Conservation (phyloP, 345 rosid species). For the Clausena lansium region DNA sequence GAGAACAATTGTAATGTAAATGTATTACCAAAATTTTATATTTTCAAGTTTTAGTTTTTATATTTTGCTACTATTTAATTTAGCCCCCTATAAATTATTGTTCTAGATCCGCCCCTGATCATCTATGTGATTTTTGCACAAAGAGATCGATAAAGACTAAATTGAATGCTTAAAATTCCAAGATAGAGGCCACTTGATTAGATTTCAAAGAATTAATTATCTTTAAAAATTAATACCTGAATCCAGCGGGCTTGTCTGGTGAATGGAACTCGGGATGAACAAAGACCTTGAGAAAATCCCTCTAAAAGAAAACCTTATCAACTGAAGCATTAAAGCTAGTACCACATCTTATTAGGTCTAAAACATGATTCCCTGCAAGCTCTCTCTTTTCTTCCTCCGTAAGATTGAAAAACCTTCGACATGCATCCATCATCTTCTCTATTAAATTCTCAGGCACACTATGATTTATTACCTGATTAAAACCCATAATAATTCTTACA, state of each 20-base stretch:
- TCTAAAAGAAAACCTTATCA: conserved; percentile 45
- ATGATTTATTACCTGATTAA: conserved; percentile 46
- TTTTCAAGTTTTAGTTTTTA: too few relatives aligned
- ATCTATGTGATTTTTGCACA: too few relatives aligned
- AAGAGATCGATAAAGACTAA: too few relatives aligned
- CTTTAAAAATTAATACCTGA: conserved; percentile 29
- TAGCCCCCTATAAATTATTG: too few relatives aligned
- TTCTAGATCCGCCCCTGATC: too few relatives aligned
- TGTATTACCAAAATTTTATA: too few relatives aligned
- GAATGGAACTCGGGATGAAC: conserved; percentile 45
- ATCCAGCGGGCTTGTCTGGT: conserved; percentile 36
- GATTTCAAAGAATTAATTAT: too few relatives aligned
- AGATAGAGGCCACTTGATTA: too few relatives aligned
- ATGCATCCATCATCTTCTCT: conserved; percentile 29
- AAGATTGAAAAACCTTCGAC: conserved; percentile 40
- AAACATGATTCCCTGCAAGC: conserved; percentile 38
- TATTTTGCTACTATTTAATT: too few relatives aligned
- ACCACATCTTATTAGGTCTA: conserved; percentile 54
- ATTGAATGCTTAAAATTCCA: too few relatives aligned
- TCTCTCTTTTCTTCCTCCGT: conserved; percentile 49
- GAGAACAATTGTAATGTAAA: too few relatives aligned
- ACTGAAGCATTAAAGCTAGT: conserved; percentile 50
- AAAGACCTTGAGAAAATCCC: conserved; percentile 48
- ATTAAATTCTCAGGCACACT: conserved; percentile 37
- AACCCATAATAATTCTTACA: too few relatives aligned